Conservation (phyloP, 2,329 filamentous ascomycete species). For the Aspergillus brunneoviolaceus region DNA sequence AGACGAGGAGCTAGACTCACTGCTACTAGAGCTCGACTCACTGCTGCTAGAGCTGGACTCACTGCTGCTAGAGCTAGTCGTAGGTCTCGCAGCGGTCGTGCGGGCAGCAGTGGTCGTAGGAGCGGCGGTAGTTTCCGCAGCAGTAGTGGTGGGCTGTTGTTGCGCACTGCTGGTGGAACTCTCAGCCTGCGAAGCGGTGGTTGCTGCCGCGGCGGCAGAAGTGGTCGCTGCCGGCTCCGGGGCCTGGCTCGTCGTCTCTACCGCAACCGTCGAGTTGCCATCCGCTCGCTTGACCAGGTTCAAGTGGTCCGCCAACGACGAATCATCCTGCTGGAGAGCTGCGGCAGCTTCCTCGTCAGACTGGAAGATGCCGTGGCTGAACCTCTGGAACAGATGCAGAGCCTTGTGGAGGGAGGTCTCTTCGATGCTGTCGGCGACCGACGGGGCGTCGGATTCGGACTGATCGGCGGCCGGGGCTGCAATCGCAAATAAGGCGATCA, state of each 20-base stretch:
- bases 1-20: constrained; percentile 9
- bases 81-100: constrained; percentile 5
- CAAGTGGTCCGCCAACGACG: constrained; percentile 61
- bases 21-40: constrained; percentile 10
- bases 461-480: constrained; percentile 24
- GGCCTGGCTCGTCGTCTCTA: constrained; percentile 12
- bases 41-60: constrained; percentile 9
- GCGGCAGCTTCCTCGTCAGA: constrained; percentile 64
- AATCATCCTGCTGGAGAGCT: constrained; percentile 61
- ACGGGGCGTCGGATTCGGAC: constrained; percentile 13
- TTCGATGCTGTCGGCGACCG: constrained; percentile 50
- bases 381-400: constrained; percentile 64
- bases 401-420: constrained; percentile 64
- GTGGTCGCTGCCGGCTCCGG: constrained; percentile 9
- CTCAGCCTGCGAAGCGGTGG: constrained; percentile 12
- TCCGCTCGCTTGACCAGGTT: constrained; percentile 63
- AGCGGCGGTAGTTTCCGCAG: constrained; percentile 12
- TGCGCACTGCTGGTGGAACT: constrained; percentile 5
- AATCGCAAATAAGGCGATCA: constrained; percentile 27
- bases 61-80: constrained; percentile 9
- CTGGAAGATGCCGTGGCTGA: constrained; percentile 67
- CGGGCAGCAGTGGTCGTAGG: constrained; percentile 18
- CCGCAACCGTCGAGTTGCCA: constrained; percentile 11
- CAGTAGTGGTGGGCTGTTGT: not conserved
- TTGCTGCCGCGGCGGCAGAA: constrained; percentile 9